Evolutionary conservation across 805 yeast genomes (phyloP), one percentile per base, ranked within the genome.

Genomic region (Yamadazyma laniorum): DNA sequence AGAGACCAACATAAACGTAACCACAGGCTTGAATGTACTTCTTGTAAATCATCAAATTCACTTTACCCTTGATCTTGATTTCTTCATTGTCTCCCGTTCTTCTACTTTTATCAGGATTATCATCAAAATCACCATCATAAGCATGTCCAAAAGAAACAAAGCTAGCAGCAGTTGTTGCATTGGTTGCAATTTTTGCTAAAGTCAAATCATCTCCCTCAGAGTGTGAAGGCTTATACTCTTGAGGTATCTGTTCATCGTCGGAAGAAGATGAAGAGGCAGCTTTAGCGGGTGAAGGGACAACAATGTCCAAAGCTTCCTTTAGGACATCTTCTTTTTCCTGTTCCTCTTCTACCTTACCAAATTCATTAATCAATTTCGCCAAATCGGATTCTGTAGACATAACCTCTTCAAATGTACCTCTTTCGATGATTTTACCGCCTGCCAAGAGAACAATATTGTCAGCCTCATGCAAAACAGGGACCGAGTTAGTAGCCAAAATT

Each of bases 331-430:
- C 39, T 8, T 56, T 47, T n/a, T 47, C 48, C 8, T 35, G 44
- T 6, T 39, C 48, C 30, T 44, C 44, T 2, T 45, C 43, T n/a
- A 51, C 42, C 16, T 51, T 44, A 9, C 64, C 61, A 40, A 58
- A 63, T 32, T 65, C 70, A 6, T 42, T 44, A 28, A 63, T 57
- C 43, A 65, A 52, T 12, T 47, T 44, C 3, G 59, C 57, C 22
- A 75, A 58, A 7, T 59, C 63, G 1, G 71, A 61, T 11, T 55
- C 56, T 12, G 49, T 50, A 1, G 43, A 65, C 70, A 74, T 55
- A 13, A 79, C 70, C 23, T 74, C 72, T 6, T 62, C 53, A 53
- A 73, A 83, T 6, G 69, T 63, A 9, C 87, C 68, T n/a, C 53
- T 44, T 42, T 67, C 72, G n/a, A 49, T 40, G 16, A 66, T 58